Evolutionary conservation across 169 alveolate species (phyloP).

Genomic region (Babesia ovata): DNA sequence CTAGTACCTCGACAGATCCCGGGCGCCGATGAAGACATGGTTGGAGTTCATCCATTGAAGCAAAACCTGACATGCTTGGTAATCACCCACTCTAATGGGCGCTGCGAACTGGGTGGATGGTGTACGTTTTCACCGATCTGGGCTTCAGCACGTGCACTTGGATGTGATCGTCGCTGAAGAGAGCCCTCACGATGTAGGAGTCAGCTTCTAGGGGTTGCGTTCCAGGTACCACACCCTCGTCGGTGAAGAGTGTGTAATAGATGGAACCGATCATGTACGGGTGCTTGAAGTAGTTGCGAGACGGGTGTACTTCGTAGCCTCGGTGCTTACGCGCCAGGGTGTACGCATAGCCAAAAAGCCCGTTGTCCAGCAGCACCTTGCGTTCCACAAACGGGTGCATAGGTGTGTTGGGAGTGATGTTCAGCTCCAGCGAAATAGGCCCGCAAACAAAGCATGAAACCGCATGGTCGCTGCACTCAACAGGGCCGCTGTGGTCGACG

Average conservation of each 20-base stretch:
- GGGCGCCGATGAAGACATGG: no score
- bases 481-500: background rate
- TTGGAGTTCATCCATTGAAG: no score
- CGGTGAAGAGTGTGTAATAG: background rate
- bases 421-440: background rate
- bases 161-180: background rate
- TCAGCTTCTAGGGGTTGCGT: background rate
- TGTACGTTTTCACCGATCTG: no score
- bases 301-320: slow-evolving; percentile 2
- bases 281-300: background rate
- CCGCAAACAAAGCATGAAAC: background rate
- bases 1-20: no score
- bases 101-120: no score
- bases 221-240: background rate
- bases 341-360: background rate
- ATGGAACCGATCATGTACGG: background rate
- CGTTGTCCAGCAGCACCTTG: background rate
- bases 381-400: slow-evolving; percentile 12
- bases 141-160: background rate
- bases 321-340: background rate
- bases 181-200: background rate
- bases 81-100: no score
- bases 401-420: background rate
- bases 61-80: no score
- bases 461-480: background rate